Conservation (phyloP, 345 rosid genomes). For the Citrus glauca region DNA sequence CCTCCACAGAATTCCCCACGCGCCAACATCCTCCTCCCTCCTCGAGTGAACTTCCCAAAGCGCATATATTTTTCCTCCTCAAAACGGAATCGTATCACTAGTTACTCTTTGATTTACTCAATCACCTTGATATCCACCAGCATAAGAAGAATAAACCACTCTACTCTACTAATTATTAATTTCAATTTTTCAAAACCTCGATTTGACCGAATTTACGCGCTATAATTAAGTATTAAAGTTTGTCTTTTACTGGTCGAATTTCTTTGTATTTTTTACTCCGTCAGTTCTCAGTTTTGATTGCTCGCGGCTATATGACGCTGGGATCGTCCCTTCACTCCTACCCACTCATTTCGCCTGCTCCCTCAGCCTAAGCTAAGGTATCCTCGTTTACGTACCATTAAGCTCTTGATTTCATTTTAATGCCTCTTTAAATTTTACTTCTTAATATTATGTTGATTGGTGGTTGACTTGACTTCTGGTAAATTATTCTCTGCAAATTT, state of each 20-base stretch:
- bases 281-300: neutral
- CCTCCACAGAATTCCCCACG: neutral
- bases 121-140: neutral
- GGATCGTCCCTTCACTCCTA: neutral
- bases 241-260: neutral
- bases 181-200: neutral
- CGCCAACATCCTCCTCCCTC: neutral
- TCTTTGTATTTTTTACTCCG: neutral
- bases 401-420: neutral
- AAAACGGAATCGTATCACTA: neutral
- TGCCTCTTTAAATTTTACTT: neutral
- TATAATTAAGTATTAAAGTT: neutral
- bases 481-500: neutral
- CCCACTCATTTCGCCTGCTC: neutral
- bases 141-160: neutral
- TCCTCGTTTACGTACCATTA: neutral
- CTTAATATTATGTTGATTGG: neutral
- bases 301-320: neutral
- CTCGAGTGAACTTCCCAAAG: neutral
- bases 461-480: neutral
- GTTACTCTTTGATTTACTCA: neutral
- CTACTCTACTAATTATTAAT: neutral
- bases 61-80: neutral
- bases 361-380: neutral
- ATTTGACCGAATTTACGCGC: constrained; percentile 7